Conservation (phyloP, 495 filamentous ascomycete species). For the Neurospora intermedia region DNA sequence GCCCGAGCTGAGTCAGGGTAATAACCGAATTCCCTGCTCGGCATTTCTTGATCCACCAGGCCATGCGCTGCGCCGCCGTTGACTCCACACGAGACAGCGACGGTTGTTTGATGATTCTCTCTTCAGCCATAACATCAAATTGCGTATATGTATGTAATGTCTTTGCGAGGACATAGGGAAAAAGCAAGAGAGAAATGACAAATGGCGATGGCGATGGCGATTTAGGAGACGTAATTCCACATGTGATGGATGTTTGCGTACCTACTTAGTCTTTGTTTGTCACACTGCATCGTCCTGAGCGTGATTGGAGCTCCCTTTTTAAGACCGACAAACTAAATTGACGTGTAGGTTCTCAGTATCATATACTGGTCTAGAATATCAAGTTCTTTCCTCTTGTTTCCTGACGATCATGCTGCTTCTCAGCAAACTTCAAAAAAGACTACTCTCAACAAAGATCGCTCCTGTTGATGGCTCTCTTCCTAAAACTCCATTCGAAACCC, state of each 20-base stretch:
- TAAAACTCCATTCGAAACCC: neutral
- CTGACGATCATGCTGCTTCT: neutral
- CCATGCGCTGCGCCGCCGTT: neutral
- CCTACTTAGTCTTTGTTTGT: neutral
- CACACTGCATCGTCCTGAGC: neutral
- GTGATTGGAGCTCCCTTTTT: too few species aligned
- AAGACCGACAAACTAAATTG: too few species aligned
- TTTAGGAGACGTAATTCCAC: neutral
- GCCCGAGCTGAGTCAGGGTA: neutral
- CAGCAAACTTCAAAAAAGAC: neutral
- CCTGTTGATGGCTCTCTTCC: neutral
- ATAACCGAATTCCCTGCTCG: neutral
- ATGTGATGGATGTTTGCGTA: neutral
- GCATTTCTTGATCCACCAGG: neutral
- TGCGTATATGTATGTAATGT: neutral
- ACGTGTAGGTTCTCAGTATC: neutral
- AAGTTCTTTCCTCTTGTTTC: neutral
- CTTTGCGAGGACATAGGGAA: neutral
- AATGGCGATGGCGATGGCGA: neutral
- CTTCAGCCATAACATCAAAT: neutral
- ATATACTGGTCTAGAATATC: neutral
- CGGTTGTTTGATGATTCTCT: neutral
- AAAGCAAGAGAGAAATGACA: neutral
- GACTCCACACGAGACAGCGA: neutral
- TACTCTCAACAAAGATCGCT: neutral